Conservation (phyloP, 441 rosid species). For the Aleurites moluccanus region DNA sequence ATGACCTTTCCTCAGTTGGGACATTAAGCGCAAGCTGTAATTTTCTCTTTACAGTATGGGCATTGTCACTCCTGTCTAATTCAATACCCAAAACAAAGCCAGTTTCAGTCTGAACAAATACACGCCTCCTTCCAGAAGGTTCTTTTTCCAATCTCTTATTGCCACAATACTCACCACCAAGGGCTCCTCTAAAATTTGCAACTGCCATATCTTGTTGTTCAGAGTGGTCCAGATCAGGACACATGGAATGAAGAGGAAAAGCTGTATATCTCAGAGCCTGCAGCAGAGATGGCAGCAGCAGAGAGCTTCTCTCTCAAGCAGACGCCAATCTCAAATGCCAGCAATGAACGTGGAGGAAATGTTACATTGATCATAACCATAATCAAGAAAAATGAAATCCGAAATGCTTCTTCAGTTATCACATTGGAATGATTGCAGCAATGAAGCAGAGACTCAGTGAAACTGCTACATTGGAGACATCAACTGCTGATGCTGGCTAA, state of each 20-base stretch:
- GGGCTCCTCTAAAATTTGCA: conserved; percentile 45
- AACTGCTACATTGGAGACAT: conserved; percentile 34
- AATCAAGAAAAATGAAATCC: conserved; percentile 28
- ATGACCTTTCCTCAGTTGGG: conserved; percentile 43
- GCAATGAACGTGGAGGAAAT: conserved; percentile 25
- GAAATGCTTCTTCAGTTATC: conserved; percentile 17
- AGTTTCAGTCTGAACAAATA: conserved; percentile 49
- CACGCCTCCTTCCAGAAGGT: conserved; percentile 39
- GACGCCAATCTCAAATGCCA: conserved; percentile 46
- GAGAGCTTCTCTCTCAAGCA: conserved; percentile 56
- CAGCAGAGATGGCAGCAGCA: conserved; percentile 45
- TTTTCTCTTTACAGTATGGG: conserved; percentile 45
- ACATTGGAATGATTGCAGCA: conserved; percentile 26
- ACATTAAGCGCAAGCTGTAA: conserved; percentile 44
- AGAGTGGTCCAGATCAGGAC: conserved; percentile 50
- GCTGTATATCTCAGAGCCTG: conserved; percentile 27
- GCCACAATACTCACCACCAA: conserved; percentile 47
- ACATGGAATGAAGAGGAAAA: conserved; percentile 58
- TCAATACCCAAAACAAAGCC: conserved; percentile 48
- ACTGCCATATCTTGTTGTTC: conserved; percentile 61
- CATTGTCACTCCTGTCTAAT: conserved; percentile 45
- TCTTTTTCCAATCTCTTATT: conserved; percentile 50
- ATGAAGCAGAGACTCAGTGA: conserved; percentile 20
- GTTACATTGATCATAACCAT: conserved; percentile 33
- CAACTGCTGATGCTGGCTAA: conserved; percentile 27